phyloP scores from a whole-genome alignment of 2,329 filamentous ascomycete species.

The Berkeleyomyces rouxiae region DNA sequence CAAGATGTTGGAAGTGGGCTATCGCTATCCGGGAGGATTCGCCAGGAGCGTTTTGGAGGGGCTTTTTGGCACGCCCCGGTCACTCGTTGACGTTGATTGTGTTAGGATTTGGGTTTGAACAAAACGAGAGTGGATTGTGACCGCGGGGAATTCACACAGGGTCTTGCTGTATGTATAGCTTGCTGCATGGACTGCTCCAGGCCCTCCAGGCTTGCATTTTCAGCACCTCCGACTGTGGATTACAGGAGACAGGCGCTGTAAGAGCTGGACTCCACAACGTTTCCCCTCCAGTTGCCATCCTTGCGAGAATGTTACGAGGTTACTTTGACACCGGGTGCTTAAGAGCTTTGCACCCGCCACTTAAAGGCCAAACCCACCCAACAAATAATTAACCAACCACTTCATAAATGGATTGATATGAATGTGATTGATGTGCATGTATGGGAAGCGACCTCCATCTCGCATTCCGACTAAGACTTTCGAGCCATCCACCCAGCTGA shows the following conservation, averaged over 20 bases:
- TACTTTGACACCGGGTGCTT: neutral
- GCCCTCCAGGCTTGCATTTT: neutral
- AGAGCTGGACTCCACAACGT: neutral
- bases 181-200: neutral
- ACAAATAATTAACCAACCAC: no score
- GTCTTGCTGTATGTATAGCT: neutral
- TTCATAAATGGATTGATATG: no score
- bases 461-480: no score
- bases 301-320: slow-evolving; percentile 1
- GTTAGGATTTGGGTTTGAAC: no score
- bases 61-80: neutral
- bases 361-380: neutral
- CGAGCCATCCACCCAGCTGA: no score
- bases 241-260: neutral
- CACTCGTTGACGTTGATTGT: no score
- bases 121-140: no score
- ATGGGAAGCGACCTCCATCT: no score
- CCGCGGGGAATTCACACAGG: neutral
- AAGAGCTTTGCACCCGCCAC: neutral
- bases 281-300: neutral
- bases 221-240: neutral
- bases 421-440: no score
- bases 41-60: neutral
- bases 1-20: slow-evolving; percentile 1
- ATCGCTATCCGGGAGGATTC: neutral